A percentile compares a stretch with the other conserved stretches of the same genome.
phyloP scores from a whole-genome alignment of 305 asterid genomes.

The Rubia balearica region DNA sequence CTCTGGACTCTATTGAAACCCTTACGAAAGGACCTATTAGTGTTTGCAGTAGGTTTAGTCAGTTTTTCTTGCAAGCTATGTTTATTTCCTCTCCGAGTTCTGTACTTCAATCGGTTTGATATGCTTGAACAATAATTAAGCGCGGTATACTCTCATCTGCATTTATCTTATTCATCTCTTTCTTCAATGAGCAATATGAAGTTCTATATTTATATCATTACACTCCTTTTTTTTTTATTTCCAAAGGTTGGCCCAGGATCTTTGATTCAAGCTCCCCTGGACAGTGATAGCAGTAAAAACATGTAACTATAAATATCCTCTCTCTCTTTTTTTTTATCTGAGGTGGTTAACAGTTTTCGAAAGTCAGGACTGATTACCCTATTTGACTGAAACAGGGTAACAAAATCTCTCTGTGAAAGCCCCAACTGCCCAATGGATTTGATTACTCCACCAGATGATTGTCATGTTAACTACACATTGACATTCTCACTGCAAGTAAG shows the following conservation, averaged over 20 bases:
- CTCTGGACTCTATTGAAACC: neutral
- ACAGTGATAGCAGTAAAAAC: conserved; percentile 64
- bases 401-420: conserved; percentile 76
- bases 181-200: conserved; percentile 12
- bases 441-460: conserved; percentile 92
- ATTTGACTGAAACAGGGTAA: conserved; percentile 51
- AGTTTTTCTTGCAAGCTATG: neutral
- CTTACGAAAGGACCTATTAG: neutral
- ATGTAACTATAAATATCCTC: conserved; percentile 35
- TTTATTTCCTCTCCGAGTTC: neutral
- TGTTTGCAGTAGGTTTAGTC: neutral
- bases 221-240: conserved; percentile 19
- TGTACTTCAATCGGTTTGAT: neutral
- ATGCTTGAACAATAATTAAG: neutral
- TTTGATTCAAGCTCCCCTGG: conserved; percentile 94
- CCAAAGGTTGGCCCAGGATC: conserved; percentile 89
- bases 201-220: conserved; percentile 21
- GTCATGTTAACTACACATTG: conserved; percentile 90
- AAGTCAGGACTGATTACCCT: conserved; percentile 14
- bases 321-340: conserved; percentile 6
- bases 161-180: conserved; percentile 17
- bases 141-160: conserved; percentile 7
- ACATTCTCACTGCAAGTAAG: conserved; percentile 89
- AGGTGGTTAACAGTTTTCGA: conserved; percentile 12
- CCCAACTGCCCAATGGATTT: conserved; percentile 81